phyloP scores from a whole-genome alignment of 805 yeast genomes.

The Saturnispora dispora region DNA sequence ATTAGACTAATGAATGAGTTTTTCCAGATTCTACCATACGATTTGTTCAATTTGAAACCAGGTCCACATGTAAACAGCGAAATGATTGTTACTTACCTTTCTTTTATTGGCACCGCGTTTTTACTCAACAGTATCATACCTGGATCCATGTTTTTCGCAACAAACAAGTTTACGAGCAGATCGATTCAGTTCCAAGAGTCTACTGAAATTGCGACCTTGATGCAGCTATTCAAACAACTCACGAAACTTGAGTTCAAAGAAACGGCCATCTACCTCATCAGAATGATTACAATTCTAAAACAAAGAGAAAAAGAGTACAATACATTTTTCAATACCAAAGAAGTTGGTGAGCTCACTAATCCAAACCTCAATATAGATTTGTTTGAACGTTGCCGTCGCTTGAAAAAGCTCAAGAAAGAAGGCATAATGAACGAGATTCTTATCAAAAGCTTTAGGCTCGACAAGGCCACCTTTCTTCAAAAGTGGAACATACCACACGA shows the following conservation, averaged over 20 bases:
- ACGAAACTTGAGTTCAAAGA: background rate
- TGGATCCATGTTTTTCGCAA: conserved; percentile 4
- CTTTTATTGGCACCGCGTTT: conserved; percentile 3
- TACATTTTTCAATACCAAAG: background rate
- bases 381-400: conserved; percentile 1
- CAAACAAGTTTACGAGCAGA: conserved; percentile 8
- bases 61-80: conserved; percentile 1
- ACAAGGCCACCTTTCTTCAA: conserved; percentile 8
- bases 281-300: conserved; percentile 6
- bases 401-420: background rate
- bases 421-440: conserved; percentile 1
- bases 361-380: background rate
- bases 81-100: conserved; percentile 1
- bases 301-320: background rate
- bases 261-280: conserved; percentile 5
- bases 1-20: conserved; percentile 10
- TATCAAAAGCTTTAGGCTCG: conserved; percentile 3
- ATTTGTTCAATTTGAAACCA: conserved; percentile 7
- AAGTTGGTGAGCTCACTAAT: conserved; percentile 4
- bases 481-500: conserved; percentile 7
- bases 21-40: conserved; percentile 9
- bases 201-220: background rate
- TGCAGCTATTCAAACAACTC: conserved; percentile 5
- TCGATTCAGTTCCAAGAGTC: background rate
- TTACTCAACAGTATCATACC: conserved; percentile 8